phyloP scores from a whole-genome alignment of 495 filamentous ascomycete species.

The Lichenothelia convexa region DNA sequence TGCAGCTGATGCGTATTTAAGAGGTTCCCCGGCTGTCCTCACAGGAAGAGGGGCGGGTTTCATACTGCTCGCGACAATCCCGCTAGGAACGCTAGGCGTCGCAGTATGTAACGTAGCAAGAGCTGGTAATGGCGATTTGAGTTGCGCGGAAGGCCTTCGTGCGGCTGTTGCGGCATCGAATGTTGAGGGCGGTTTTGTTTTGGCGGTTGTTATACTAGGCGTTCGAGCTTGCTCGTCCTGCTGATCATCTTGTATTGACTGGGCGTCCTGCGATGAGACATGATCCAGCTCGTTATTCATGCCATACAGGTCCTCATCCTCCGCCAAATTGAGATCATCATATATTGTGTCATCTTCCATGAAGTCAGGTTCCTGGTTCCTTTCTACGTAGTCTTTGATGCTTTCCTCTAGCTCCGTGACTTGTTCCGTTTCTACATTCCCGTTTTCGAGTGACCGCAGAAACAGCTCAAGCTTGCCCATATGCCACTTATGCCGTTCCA shows the following conservation, averaged over 20 bases:
- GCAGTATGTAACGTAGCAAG: constrained; percentile 68
- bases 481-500: constrained; percentile 94
- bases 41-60: constrained; percentile 82
- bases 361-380: constrained; percentile 73
- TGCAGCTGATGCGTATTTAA: constrained; percentile 93
- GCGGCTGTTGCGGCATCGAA: constrained; percentile 31
- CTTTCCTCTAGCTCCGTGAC: constrained; percentile 76
- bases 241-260: constrained; percentile 75
- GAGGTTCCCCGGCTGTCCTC: constrained; percentile 65
- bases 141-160: constrained; percentile 70
- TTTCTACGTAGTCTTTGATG: constrained; percentile 88
- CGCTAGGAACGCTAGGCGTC: constrained; percentile 42
- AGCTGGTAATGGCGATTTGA: constrained; percentile 84
- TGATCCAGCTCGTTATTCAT: constrained; percentile 67
- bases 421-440: constrained; percentile 65
- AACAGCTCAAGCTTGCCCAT: constrained; percentile 82
- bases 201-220: constrained; percentile 25
- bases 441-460: constrained; percentile 78
- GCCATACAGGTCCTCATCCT: constrained; percentile 71
- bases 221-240: constrained; percentile 38
- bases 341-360: constrained; percentile 88
- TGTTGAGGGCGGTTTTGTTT: constrained; percentile 30
- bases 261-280: constrained; percentile 85
- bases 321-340: constrained; percentile 80
- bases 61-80: constrained; percentile 40